These are phyloP conservation scores for Adenanthera pavonina DNA, from an alignment of 306 rosid genomes.

Conservation along the genomic window DNA sequence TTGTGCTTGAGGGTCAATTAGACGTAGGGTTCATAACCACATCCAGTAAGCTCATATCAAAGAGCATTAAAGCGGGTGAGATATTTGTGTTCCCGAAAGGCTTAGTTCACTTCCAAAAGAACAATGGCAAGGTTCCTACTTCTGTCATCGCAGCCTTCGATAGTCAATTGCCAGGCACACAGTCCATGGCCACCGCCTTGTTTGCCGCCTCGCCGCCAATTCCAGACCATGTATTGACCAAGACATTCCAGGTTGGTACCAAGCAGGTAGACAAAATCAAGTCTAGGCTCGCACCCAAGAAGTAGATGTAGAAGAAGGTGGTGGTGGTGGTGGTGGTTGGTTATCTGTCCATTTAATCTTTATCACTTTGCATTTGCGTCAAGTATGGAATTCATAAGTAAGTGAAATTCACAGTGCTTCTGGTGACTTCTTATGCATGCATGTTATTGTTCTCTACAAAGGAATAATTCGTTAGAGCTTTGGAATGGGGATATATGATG, in stretches of 20 bases:
- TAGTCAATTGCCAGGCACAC: slow-evolving; percentile 88
- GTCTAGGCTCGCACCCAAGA: slow-evolving; percentile 69
- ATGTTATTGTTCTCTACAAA: slow-evolving; percentile 1
- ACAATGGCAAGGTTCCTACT: slow-evolving; percentile 63
- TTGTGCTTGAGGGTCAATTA: slow-evolving; percentile 68
- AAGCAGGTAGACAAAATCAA: slow-evolving; percentile 70
- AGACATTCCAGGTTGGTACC: slow-evolving; percentile 68
- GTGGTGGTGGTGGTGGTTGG: slow-evolving; percentile 2
- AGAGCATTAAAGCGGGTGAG: slow-evolving; percentile 73
- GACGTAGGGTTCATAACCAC: slow-evolving; percentile 92
- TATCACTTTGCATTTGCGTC: neutral
- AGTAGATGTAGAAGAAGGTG: slow-evolving; percentile 41
- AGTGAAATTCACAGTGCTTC: slow-evolving; percentile 8
- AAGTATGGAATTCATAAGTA: neutral
- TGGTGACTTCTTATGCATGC: slow-evolving; percentile 6
- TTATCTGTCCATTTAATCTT: neutral
- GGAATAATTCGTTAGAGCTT: neutral
- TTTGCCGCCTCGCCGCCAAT: slow-evolving; percentile 71
- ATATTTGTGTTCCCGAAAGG: slow-evolving; percentile 83
- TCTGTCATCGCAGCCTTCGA: slow-evolving; percentile 75
- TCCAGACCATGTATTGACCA: slow-evolving; percentile 68
- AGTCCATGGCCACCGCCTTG: slow-evolving; percentile 59
- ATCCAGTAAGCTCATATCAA: slow-evolving; percentile 61
- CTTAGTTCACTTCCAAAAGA: slow-evolving; percentile 83
- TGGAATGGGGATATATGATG: neutral